Percentiles rank a stretch among this genome's conserved stretches.
These are phyloP conservation scores for Penicillium sclerotiorum DNA, from an alignment of 2,329 filamentous ascomycete genomes.

Conservation along the genomic window DNA sequence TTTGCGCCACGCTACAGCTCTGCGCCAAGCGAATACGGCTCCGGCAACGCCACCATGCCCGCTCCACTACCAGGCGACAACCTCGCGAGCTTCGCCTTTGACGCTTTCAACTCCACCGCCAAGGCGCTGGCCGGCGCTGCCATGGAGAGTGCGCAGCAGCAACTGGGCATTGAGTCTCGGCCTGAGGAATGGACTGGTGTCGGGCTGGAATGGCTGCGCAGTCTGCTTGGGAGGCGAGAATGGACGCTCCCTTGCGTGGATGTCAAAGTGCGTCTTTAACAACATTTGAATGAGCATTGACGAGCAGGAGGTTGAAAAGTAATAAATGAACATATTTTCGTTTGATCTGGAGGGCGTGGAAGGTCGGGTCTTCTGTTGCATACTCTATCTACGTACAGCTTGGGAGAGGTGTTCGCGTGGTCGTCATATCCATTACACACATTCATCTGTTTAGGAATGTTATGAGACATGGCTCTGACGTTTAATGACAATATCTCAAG, in stretches of 20 bases:
- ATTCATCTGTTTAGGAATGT: too few relatives aligned
- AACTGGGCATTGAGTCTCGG: slow-evolving; percentile 39
- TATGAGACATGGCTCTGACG: too few relatives aligned
- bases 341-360: not conserved
- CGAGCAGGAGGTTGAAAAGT: not conserved
- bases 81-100: slow-evolving; percentile 42
- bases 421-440: too few relatives aligned
- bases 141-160: slow-evolving; percentile 60
- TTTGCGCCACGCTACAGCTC: slow-evolving; percentile 73
- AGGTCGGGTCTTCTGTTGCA: too few relatives aligned
- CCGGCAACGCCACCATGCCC: slow-evolving; percentile 17
- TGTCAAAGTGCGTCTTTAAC: slow-evolving; percentile 75
- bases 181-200: slow-evolving; percentile 72
- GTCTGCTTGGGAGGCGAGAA: slow-evolving; percentile 77
- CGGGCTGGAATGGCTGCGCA: slow-evolving; percentile 83
- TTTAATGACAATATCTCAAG: too few relatives aligned
- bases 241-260: slow-evolving; percentile 92
- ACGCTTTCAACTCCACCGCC: slow-evolving; percentile 69
- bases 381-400: too few relatives aligned
- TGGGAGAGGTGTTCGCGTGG: too few relatives aligned
- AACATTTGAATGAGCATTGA: too few relatives aligned
- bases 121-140: slow-evolving; percentile 68
- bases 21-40: slow-evolving; percentile 24
- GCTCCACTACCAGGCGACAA: slow-evolving; percentile 32
- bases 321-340: not conserved